Percentiles rank a stretch among this genome's conserved stretches.
Conservation (phyloP, 2,329 filamentous ascomycete species). For the Zalaria obscura region DNA sequence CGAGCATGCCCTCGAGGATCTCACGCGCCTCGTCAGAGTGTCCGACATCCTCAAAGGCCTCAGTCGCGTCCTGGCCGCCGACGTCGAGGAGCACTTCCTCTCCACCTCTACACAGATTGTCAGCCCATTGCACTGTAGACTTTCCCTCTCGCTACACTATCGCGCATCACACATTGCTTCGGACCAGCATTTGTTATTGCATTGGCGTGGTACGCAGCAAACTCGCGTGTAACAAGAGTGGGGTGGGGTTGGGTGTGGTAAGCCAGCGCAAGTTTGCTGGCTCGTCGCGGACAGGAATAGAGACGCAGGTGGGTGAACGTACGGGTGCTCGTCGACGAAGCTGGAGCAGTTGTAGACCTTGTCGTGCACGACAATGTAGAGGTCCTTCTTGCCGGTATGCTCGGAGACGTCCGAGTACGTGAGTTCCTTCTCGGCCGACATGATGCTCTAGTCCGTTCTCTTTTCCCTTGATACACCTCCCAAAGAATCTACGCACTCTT, state of each 20-base stretch:
- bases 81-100: conserved; percentile 97
- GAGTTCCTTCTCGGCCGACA: conserved; percentile 45
- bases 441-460: conserved; percentile 15
- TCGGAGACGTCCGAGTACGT: conserved; percentile 70
- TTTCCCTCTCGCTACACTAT: no score
- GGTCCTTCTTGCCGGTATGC: conserved; percentile 88
- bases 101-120: conserved; percentile 54
- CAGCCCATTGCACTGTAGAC: no score
- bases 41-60: conserved; percentile 97
- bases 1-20: conserved; percentile 63
- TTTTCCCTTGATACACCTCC: no score
- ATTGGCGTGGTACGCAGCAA: not conserved
- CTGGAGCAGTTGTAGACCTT: conserved; percentile 84
- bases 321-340: conserved; percentile 96
- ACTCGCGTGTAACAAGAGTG: conserved; percentile 4
- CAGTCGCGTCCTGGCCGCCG: conserved; percentile 86
- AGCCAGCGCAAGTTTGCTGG: not conserved
- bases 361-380: conserved; percentile 85
- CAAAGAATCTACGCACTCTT: no score
- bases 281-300: conserved; percentile 2
- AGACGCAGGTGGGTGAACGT: conserved; percentile 24
- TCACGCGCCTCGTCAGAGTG: conserved; percentile 98
- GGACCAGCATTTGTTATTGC: not conserved
- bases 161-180: no score
- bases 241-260: conserved; percentile 1